A percentile compares a stretch with the other conserved stretches of the same genome.
phyloP scores from a whole-genome alignment of 2,329 filamentous ascomycete genomes.

The Trichoderma sp. region DNA sequence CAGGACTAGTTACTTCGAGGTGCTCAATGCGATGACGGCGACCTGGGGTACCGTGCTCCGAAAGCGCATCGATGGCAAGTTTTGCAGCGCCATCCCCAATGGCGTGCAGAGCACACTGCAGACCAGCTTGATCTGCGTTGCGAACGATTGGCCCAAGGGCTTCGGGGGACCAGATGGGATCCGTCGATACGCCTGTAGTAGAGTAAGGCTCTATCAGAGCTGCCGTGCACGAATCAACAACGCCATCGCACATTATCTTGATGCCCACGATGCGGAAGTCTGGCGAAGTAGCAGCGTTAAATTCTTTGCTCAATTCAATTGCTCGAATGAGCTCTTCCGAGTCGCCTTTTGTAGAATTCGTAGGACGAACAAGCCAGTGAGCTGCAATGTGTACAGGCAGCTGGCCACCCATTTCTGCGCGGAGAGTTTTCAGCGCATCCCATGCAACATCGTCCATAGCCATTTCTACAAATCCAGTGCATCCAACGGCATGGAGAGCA shows the following conservation, averaged over 20 bases:
- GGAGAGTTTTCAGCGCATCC: constrained; percentile 2
- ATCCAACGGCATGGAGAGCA: constrained; percentile 8
- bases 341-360: not conserved
- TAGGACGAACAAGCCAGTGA: constrained; percentile 8
- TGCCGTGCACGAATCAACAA: constrained; percentile 10
- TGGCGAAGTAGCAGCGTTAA: not conserved
- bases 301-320: not conserved
- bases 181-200: constrained; percentile 1
- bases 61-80: constrained; percentile 12
- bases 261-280: constrained; percentile 14
- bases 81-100: constrained; percentile 12
- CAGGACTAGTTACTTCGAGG: constrained; percentile 2
- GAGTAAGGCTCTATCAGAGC: constrained; percentile 12
- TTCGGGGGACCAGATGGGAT: constrained; percentile 4
- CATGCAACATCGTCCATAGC: constrained; percentile 14
- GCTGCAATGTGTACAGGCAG: constrained; percentile 10
- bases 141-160: constrained; percentile 2
- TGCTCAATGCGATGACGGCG: constrained; percentile 12
- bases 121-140: constrained; percentile 1
- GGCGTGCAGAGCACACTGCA: constrained; percentile 10
- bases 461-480: constrained; percentile 12
- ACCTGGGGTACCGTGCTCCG: constrained; percentile 8
- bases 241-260: constrained; percentile 14
- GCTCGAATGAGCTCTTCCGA: not conserved
- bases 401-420: constrained; percentile 3